These are phyloP conservation scores for Phytophthora sansomeana DNA, from an alignment of 352 stramenopile species.

Conservation along the genomic window DNA sequence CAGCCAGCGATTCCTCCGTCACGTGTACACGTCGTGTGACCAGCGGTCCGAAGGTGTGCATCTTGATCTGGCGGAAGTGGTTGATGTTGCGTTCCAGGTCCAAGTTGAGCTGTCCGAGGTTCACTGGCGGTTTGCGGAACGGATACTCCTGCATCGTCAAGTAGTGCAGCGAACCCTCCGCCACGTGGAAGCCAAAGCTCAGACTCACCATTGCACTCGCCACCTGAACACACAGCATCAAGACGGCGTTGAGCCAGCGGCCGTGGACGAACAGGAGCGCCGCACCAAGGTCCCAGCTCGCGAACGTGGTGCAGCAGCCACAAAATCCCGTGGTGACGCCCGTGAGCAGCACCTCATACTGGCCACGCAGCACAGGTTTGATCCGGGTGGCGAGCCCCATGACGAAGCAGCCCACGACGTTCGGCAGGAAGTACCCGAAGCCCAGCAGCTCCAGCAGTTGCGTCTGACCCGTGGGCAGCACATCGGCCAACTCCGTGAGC, in stretches of 20 bases:
- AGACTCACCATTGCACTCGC: constrained; percentile 53
- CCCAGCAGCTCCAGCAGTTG: constrained; percentile 60
- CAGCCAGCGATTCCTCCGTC: constrained; percentile 52
- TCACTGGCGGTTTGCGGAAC: constrained; percentile 55
- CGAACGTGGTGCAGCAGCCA: constrained; percentile 73
- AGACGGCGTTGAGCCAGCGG: constrained; percentile 54
- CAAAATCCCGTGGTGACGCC: constrained; percentile 76
- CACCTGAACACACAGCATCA: constrained; percentile 60
- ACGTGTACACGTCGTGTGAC: constrained; percentile 49
- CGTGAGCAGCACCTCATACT: constrained; percentile 59
- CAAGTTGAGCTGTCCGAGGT: constrained; percentile 60
- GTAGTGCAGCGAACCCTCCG: constrained; percentile 53
- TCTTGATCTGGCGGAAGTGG: constrained; percentile 53
- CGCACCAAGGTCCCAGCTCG: constrained; percentile 62
- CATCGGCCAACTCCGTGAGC: constrained; percentile 55
- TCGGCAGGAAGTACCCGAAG: constrained; percentile 63
- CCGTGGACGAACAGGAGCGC: constrained; percentile 61
- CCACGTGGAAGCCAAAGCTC: constrained; percentile 50
- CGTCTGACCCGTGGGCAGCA: constrained; percentile 45
- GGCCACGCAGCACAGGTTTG: constrained; percentile 52
- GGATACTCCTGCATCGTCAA: constrained; percentile 51
- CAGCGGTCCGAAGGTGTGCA: constrained; percentile 53
- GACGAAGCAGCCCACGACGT: constrained; percentile 69
- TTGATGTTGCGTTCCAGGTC: constrained; percentile 60
- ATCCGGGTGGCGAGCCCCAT: constrained; percentile 59